Evolutionary conservation across 768 basidiomycete species (phyloP).

Genomic region (Mycena pura): DNA sequence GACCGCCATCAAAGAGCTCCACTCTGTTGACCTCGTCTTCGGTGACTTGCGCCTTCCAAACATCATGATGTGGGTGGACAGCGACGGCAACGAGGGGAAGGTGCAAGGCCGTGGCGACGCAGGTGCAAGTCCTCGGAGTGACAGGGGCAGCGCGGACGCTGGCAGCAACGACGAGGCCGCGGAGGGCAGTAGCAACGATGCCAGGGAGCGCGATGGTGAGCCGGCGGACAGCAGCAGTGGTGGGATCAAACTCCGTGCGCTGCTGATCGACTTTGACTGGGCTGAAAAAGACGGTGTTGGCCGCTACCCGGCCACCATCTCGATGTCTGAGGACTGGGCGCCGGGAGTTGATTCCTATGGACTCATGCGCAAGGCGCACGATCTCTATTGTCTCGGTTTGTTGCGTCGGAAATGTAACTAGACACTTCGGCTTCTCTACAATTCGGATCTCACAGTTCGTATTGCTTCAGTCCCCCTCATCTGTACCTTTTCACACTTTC

Average conservation of each 20-base stretch:
- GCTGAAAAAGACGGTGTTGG: not conserved
- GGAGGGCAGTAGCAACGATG: not conserved
- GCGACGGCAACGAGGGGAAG: not conserved
- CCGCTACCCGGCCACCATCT: conserved; percentile 12
- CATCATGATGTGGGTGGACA: not conserved
- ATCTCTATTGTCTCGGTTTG: not conserved
- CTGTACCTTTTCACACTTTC: too few species aligned
- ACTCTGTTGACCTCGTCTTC: not conserved
- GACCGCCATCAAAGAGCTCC: not conserved
- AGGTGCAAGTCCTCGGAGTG: not conserved
- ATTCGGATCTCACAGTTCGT: too few species aligned
- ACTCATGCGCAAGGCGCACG: conserved; percentile 1
- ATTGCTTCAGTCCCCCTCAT: too few species aligned
- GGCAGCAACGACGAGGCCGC: not conserved
- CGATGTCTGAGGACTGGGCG: not conserved
- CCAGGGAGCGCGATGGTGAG: not conserved
- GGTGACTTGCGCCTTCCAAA: conserved; percentile 9
- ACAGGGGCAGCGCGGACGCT: not conserved
- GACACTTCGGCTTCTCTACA: too few species aligned
- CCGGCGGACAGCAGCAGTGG: not conserved
- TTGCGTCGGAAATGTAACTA: not conserved
- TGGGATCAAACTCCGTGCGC: not conserved
- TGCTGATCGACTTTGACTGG: conserved; percentile 10
- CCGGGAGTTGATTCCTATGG: not conserved
- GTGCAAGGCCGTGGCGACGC: not conserved